Percentiles rank a stretch among this genome's conserved stretches.
Conservation (phyloP, 352 stramenopile species). For the Phytophthora citrophthora region DNA sequence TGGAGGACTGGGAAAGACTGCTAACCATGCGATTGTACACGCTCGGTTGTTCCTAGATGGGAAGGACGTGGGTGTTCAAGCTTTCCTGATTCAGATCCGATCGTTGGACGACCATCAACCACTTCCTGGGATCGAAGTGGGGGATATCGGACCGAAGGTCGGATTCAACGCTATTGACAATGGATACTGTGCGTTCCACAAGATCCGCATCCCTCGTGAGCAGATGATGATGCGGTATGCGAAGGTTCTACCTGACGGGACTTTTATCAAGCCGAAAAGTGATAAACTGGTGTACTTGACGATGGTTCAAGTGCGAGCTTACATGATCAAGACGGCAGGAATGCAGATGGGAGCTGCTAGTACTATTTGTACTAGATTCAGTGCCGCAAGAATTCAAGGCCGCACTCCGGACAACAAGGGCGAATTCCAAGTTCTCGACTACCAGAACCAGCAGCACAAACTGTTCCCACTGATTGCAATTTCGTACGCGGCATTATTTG, state of each 20-base stretch:
- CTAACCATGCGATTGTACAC: slow-evolving; percentile 39
- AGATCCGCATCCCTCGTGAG: slow-evolving; percentile 27
- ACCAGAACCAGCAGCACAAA: slow-evolving; percentile 62
- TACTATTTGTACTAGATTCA: slow-evolving; percentile 64
- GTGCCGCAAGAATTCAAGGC: slow-evolving; percentile 53
- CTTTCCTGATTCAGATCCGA: slow-evolving; percentile 37
- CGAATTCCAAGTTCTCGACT: slow-evolving; percentile 65
- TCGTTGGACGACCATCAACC: slow-evolving; percentile 33
- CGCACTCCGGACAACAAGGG: slow-evolving; percentile 45
- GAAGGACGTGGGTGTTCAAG: slow-evolving; percentile 36
- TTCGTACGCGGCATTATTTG: slow-evolving; percentile 36
- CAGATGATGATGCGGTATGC: slow-evolving; percentile 43
- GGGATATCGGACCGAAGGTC: slow-evolving; percentile 40
- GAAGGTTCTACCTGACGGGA: slow-evolving; percentile 61
- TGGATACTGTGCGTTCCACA: slow-evolving; percentile 37
- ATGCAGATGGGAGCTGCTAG: slow-evolving; percentile 25
- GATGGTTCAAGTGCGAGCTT: slow-evolving; percentile 54
- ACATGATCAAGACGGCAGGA: slow-evolving; percentile 23
- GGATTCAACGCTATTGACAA: slow-evolving; percentile 40
- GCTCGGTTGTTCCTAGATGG: slow-evolving; percentile 30
- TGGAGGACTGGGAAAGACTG: slow-evolving; percentile 41
- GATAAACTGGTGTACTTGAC: slow-evolving; percentile 76
- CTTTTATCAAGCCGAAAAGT: slow-evolving; percentile 63
- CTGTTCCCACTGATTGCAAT: slow-evolving; percentile 53
- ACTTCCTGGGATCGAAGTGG: slow-evolving; percentile 34